Base-by-base conservation (phyloP, 2,329 filamentous ascomycete species). In the Metarhizium anisopliae region DNA sequence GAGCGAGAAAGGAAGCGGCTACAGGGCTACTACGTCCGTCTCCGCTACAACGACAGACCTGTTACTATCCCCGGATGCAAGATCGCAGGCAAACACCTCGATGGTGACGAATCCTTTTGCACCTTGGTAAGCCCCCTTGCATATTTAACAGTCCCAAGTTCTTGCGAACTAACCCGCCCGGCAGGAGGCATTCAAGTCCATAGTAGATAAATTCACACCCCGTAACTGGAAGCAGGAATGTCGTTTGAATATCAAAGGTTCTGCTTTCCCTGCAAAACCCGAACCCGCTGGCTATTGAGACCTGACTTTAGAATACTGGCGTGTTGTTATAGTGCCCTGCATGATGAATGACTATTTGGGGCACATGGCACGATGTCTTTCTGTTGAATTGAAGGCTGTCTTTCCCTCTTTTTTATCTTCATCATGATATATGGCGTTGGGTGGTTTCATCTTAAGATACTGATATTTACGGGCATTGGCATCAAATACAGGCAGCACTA, bases 141-240 rank as follows among this genome's bases (percentile, higher is more conserved):
- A 18, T 45, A 7, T 20, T 2, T 20, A 13, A 10, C 42, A 20
- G 6, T 10, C 18, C 8, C 42, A 18, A 18, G 6, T 20, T 4
- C 16, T 16, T 58, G 35, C 51, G 58, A 53, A 59, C 54, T 51
- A 13, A 49, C 13, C 51, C 49, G 32, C 38, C 3, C 20, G 16
- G 54, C 58, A 89, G 85, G 83, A 87, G 56, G 90, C 93, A 0
- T 99, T 99, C 78, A 97, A 97, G 72, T 77, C 83, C 53, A 89
- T 96, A 55, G 90, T 94, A 2, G 93, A 97, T 72, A 90, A 90
- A 65, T 95, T 89, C 67, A 94, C 90, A 1, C 94, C 94, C 0
- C 75, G 75, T 57, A 81, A 91, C 68, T 97, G 92, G 93, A 80
- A 73, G 60, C 66, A 73, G 25, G 71, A 82, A 58, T 84, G 81